Base-by-base conservation (phyloP, 768 basidiomycete species). In the Fistulinella prunicolor region DNA sequence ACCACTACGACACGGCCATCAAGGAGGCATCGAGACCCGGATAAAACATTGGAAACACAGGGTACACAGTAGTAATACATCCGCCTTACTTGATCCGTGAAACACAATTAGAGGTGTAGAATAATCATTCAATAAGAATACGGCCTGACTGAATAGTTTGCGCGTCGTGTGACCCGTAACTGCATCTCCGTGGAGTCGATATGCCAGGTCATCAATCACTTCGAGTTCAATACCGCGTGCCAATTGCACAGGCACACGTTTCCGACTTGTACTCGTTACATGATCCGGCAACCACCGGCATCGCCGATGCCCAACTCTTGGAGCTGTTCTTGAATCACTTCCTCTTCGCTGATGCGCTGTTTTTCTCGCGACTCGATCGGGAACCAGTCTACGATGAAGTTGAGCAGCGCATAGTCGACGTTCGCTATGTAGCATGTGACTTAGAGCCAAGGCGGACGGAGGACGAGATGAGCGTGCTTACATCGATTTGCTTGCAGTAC, bases 301-400 rank as follows among this genome's bases (percentile, higher is more conserved):
- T 44, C 53, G 7, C 42, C 70, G 23, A 90, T 54, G 7, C 88
- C 86, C 26, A 89, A 58, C 57, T 83, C 85, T 49, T 74, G 68
- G 17, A 86, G 61, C 57, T 89, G 76, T 67, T 95, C 92, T 38
- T 75, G 66, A 0, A 79, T 74, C 0, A 84, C 81, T 63, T 96
- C 94, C 40, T 68, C 72, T 63, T 89, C 83, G 63, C 94, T 93
- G 53, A 80, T 75, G 56, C 76, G 80, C 38, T 81, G 69, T 64
- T 96, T 96, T 57, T 75, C 76, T 49, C 74, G 80, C 14, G 90
- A 75, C 63, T 96, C 94, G 13, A 79, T 61, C 0, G 94, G 92
- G 66, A 97, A 97, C 91, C 92, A 96, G 57, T 88, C 83, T 49
- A 85, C 77, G 85, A 96, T 90, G 57, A 92, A 93, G 55, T 90